These are phyloP conservation scores for Triticum monococcum DNA, from an alignment of 176 grass and related monocot species.

Conservation along the genomic window DNA sequence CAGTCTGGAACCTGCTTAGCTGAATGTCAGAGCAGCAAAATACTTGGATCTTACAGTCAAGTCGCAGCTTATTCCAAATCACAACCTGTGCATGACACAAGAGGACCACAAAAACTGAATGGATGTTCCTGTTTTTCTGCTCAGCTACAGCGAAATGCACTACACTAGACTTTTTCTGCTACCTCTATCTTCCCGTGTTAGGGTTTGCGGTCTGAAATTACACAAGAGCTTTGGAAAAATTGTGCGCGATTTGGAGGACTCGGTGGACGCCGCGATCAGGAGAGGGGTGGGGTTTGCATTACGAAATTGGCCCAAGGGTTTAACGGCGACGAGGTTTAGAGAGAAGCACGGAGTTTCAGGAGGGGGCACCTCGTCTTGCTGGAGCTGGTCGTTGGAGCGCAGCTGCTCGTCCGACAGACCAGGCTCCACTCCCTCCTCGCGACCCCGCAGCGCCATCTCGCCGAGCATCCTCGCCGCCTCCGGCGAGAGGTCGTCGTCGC, in stretches of 20 bases:
- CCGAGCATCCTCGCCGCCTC: slow-evolving; percentile 12
- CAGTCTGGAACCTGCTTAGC: neutral
- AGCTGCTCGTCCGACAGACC: slow-evolving; percentile 34
- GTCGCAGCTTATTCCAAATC: neutral
- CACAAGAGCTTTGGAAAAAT: neutral
- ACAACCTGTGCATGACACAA: too few relatives aligned
- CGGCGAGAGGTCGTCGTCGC: neutral
- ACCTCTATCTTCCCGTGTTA: too few relatives aligned
- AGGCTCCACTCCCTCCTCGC: slow-evolving; percentile 12
- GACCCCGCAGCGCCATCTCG: neutral
- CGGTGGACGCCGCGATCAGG: neutral
- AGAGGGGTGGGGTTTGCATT: neutral
- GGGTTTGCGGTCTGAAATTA: too few relatives aligned
- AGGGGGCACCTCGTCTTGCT: slow-evolving; percentile 4
- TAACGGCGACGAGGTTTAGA: neutral
- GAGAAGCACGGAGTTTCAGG: neutral
- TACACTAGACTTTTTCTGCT: neutral
- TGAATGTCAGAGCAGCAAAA: neutral
- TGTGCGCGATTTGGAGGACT: neutral
- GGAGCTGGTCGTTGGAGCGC: slow-evolving; percentile 34
- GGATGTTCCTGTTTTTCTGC: neutral
- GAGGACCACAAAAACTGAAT: neutral
- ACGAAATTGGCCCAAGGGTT: neutral
- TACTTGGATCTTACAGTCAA: neutral
- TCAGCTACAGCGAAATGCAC: neutral